phyloP scores from a whole-genome alignment of 345 rosid genomes.

The Aurinia saxatilis region DNA sequence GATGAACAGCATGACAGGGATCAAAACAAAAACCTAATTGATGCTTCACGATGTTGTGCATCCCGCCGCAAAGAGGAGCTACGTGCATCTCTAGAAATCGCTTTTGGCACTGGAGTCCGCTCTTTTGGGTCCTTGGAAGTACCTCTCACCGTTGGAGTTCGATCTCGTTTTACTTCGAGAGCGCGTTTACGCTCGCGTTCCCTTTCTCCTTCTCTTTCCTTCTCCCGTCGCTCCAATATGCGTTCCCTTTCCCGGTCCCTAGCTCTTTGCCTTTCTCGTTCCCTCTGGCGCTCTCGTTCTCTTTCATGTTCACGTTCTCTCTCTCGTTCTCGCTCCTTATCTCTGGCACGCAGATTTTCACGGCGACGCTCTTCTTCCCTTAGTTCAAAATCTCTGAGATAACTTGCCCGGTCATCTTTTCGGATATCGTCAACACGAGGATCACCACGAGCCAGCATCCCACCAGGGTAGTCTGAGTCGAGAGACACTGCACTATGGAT shows the following conservation, averaged over 20 bases:
- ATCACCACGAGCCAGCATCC: conserved; percentile 43
- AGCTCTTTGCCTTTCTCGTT: conserved; percentile 35
- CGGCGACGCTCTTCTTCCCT: conserved; percentile 92
- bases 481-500: conserved; percentile 56
- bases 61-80: conserved; percentile 73
- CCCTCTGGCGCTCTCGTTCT: conserved; percentile 39
- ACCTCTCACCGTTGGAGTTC: conserved; percentile 27
- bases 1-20: conserved; percentile 58
- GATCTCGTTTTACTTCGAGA: conserved; percentile 53
- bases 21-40: conserved; percentile 88
- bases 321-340: conserved; percentile 56
- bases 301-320: conserved; percentile 42
- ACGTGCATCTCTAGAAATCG: conserved; percentile 63
- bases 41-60: conserved; percentile 65
- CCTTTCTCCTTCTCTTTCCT: conserved; percentile 63
- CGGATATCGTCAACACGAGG: conserved; percentile 61
- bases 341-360: conserved; percentile 71
- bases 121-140: conserved; percentile 27
- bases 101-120: conserved; percentile 47
- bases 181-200: conserved; percentile 69
- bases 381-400: conserved; percentile 88
- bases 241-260: conserved; percentile 61
- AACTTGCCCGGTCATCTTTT: conserved; percentile 84
- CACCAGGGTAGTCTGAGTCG: conserved; percentile 59
- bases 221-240: conserved; percentile 61